A percentile compares a stretch with the other conserved stretches of the same genome.
phyloP scores from a whole-genome alignment of 1,284 basidiomycete species.

The Pseudozyma pruni region DNA sequence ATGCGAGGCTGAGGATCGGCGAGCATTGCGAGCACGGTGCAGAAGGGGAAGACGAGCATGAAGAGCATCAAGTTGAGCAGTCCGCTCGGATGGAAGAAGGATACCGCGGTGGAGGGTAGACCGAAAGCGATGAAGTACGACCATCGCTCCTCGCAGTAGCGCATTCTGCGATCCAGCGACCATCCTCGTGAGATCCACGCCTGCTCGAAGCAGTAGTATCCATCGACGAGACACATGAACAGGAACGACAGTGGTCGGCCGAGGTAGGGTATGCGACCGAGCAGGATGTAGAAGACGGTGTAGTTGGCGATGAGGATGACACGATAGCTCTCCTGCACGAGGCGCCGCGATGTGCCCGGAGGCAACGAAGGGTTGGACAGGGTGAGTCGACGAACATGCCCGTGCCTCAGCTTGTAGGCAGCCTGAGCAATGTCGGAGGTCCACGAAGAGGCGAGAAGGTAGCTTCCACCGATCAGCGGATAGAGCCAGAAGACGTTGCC shows the following conservation, averaged over 20 bases:
- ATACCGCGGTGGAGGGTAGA: constrained; percentile 62
- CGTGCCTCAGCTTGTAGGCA: constrained; percentile 51
- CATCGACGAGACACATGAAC: constrained; percentile 64
- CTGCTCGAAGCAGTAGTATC: constrained; percentile 67
- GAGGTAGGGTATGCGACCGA: constrained; percentile 56
- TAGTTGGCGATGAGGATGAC: constrained; percentile 62
- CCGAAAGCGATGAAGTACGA: constrained; percentile 66
- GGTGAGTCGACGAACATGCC: constrained; percentile 26
- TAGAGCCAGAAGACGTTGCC: constrained; percentile 64
- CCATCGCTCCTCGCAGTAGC: constrained; percentile 66
- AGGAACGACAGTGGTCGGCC: constrained; percentile 57
- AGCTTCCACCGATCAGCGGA: constrained; percentile 62
- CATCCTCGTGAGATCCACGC: constrained; percentile 62
- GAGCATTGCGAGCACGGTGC: constrained; percentile 63
- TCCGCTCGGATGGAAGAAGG: constrained; percentile 65
- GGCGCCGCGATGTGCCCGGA: constrained; percentile 39
- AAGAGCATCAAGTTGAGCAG: constrained; percentile 67
- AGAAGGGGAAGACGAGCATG: constrained; percentile 66
- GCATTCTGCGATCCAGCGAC: constrained; percentile 54
- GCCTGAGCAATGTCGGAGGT: constrained; percentile 63
- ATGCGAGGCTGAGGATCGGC: constrained; percentile 59
- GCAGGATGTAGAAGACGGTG: constrained; percentile 48
- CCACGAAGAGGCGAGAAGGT: constrained; percentile 64
- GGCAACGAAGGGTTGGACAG: constrained; percentile 40
- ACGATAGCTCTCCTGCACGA: constrained; percentile 59